These are phyloP conservation scores for Volvox africanus DNA, from an alignment of 139 green algal genomes.

Conservation along the genomic window DNA sequence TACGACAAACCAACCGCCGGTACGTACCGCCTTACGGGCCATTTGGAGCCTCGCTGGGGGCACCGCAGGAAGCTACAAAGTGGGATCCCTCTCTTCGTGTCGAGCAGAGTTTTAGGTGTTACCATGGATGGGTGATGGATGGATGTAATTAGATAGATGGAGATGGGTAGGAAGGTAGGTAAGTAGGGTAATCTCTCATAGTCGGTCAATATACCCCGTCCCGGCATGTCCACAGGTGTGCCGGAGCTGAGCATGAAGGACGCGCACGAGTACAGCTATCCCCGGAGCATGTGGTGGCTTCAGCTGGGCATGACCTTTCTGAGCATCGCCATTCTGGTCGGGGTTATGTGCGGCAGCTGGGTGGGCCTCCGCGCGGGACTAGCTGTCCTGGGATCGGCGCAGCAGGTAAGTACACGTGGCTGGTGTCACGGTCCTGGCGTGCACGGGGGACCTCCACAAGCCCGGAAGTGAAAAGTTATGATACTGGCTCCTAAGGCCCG, in stretches of 20 bases:
- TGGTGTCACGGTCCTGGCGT: neutral
- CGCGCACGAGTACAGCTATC: constrained; percentile 44
- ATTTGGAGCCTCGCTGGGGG: neutral
- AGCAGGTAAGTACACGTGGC: constrained; percentile 8
- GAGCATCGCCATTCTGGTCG: constrained; percentile 12
- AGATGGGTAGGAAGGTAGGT: too few relatives aligned
- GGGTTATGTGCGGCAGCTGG: neutral
- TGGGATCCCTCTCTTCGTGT: neutral
- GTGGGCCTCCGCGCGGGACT: neutral
- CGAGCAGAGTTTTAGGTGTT: too few relatives aligned
- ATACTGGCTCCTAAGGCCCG: too few relatives aligned
- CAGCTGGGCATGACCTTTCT: constrained; percentile 50
- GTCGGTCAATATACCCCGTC: too few relatives aligned
- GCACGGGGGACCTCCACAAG: too few relatives aligned
- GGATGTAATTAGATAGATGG: too few relatives aligned
- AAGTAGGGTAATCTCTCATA: too few relatives aligned
- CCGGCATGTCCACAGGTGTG: constrained; percentile 31
- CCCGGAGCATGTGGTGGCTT: neutral
- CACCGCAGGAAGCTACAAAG: neutral
- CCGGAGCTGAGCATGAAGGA: constrained; percentile 8
- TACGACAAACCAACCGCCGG: constrained; percentile 50
- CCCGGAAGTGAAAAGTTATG: too few relatives aligned
- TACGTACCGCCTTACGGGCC: neutral
- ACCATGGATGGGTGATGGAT: too few relatives aligned
- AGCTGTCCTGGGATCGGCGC: neutral